These are phyloP conservation scores for Scytalidium sp. DNA, from an alignment of 2,329 filamentous ascomycete species.

Conservation along the genomic window DNA sequence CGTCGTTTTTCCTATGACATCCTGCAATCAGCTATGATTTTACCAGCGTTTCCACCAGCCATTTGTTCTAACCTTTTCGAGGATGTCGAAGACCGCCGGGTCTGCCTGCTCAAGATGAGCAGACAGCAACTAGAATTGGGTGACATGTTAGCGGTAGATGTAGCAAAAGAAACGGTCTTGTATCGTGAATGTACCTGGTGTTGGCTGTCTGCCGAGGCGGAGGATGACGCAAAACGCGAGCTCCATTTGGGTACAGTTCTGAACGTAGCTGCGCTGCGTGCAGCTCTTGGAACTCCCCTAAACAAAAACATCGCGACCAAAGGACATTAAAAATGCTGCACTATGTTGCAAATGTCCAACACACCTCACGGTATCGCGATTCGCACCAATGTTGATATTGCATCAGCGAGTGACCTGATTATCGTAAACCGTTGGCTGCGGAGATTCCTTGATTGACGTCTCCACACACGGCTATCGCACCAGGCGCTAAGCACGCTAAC, in stretches of 20 bases:
- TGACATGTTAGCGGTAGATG: slow-evolving; percentile 10
- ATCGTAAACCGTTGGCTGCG: not conserved
- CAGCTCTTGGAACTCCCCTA: slow-evolving; percentile 22
- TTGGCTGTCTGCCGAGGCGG: slow-evolving; percentile 46
- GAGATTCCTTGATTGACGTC: not conserved
- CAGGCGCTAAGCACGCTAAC: not conserved
- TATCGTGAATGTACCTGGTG: slow-evolving; percentile 48
- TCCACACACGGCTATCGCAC: not conserved
- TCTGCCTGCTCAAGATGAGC: slow-evolving; percentile 80
- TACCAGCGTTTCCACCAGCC: not conserved
- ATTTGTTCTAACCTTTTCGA: slow-evolving; percentile 89
- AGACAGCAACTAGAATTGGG: slow-evolving; percentile 64
- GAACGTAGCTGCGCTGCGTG: slow-evolving; percentile 15
- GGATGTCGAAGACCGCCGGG: slow-evolving; percentile 80
- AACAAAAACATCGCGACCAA: slow-evolving; percentile 26
- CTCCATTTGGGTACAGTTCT: slow-evolving; percentile 20
- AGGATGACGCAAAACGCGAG: slow-evolving; percentile 22
- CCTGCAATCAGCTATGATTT: not conserved
- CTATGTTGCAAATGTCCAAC: not conserved
- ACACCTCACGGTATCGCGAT: not conserved
- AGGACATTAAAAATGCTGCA: slow-evolving; percentile 1
- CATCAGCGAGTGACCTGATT: not conserved
- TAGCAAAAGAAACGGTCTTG: slow-evolving; percentile 1
- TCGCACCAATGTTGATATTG: not conserved
- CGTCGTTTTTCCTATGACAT: slow-evolving; percentile 77